Conservation (phyloP, 2,329 filamentous ascomycete genomes). For the Trichoderma atroviride region DNA sequence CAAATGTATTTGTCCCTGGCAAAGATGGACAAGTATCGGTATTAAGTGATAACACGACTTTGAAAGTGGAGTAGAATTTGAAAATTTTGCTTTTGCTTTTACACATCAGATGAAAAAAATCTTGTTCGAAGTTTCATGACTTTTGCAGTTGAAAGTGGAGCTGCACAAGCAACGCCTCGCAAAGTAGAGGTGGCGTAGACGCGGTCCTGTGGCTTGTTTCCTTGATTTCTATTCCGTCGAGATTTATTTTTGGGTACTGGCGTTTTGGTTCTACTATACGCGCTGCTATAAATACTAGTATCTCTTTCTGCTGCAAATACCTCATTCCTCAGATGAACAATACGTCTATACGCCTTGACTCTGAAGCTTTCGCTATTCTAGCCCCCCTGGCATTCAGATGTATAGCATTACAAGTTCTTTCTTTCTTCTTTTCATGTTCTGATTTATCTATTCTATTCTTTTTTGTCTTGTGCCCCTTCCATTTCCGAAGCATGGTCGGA, state of each 20-base stretch:
- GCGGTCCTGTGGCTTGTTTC: background rate
- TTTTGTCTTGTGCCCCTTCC: background rate
- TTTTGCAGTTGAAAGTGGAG: background rate
- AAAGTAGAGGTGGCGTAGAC: background rate
- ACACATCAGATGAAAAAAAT: background rate
- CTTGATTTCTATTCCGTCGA: background rate
- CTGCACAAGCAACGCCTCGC: background rate
- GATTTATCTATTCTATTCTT: background rate
- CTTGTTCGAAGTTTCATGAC: background rate
- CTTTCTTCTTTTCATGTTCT: background rate
- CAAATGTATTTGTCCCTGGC: background rate
- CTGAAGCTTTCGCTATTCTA: background rate
- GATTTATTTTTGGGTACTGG: background rate
- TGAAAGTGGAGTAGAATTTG: background rate
- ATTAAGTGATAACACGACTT: background rate
- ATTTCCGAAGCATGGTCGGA: background rate
- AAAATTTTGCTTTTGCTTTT: background rate
- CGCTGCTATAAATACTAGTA: background rate
- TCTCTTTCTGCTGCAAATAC: background rate
- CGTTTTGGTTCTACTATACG: background rate
- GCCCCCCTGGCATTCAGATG: background rate
- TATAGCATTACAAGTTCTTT: background rate
- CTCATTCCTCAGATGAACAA: background rate
- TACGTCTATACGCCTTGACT: background rate
- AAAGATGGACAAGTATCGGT: background rate